Base-by-base conservation (phyloP, 169 alveolate species). In the Plasmodium blacklocki region DNA sequence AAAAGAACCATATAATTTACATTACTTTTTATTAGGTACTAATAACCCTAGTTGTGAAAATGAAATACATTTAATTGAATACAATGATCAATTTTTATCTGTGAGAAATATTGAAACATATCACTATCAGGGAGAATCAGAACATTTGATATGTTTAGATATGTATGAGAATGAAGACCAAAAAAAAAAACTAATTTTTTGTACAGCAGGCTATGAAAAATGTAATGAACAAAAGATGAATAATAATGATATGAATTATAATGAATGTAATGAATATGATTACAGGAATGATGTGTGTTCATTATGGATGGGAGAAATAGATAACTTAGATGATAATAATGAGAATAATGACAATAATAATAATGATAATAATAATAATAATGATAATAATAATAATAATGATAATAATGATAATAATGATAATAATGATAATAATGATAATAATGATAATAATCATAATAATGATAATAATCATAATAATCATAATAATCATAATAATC, bases 1-100 rank as follows among this genome's bases (percentile, higher is more conserved):
- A 60, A 62, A 54, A 12, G 64, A 67, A 56, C 6, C 56, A 70
- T 83, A 83, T 63, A 71, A 83, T 58, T 59, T 83, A 47, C 91
- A 83, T 62, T 83, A 83, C 63, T 83, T 83, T 45, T 9, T 83
- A 45, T 29, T 83, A 68, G 63, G 91, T 50, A 56, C 91, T 32
- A 23, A 73, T 58, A 59, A 58, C 18, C 91, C 91, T 45, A 68
- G 54, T 56, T 19, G 43, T 47, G 73, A 83, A 6, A 83, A 83
- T 83, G 91, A 83, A 70, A 45, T 83, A 3, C 91, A 83, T 58
- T 83, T 83, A 23, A 83, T 83, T 39, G 91, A 83, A 56, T 83
- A 83, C 19, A 70, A 83, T 39, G 91, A 83, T 56, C 73, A 67
- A 47, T 19, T 43, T 52, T 71, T 62, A 19, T 23, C 60, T 58